Evolutionary conservation across 768 basidiomycete species (phyloP), one percentile per base, ranked within the genome.

Genomic region (Tylopilus plumbeoviolaceoides): DNA sequence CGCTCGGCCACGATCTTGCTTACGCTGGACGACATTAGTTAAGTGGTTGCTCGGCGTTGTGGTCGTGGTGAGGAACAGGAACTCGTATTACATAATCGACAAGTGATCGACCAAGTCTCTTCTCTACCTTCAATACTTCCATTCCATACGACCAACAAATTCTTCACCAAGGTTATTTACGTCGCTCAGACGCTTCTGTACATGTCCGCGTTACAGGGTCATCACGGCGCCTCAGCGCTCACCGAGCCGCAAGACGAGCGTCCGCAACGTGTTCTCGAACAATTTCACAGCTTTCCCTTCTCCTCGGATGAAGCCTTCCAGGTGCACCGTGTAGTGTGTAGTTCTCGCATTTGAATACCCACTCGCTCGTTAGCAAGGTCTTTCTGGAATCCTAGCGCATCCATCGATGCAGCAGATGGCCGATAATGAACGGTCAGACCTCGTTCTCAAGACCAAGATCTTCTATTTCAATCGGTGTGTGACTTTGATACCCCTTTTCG

Each of bases 381-480:
- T 89, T 39, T 74, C 76, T 54, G 79, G 76, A 50, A 78, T 89
- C 28, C 56, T 83, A 7, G 65, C 76, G 6, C 75, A 72, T 14
- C 73, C 73, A 33, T 40, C 75, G 4, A 55, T 77, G 31, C 62
- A 71, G 9, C 55, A 61, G 63, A 61, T 66, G 28, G 52, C 75
- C 1, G 64, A 72, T 8, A 73, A 73, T 18, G 72, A 77, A 31
- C 68, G 61, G 50, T 76, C 78, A 14, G 77, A 81, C 23, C 68
- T 80, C 28, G 53, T 83, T 31, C 74, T 79, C 10, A 76, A 75
- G 36, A 80, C 81, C 2, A 74, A 79, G 17, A 75, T 89, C 1
- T 90, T 86, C 63, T 90, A 87, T 69, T 90, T 88, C 68, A 89
- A 87, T 69, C 72, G 72, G 83, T 81, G 51, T 50, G 70, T 48